Evolutionary conservation across 2,329 filamentous ascomycete species (phyloP).

Genomic region (Diplodia seriata): DNA sequence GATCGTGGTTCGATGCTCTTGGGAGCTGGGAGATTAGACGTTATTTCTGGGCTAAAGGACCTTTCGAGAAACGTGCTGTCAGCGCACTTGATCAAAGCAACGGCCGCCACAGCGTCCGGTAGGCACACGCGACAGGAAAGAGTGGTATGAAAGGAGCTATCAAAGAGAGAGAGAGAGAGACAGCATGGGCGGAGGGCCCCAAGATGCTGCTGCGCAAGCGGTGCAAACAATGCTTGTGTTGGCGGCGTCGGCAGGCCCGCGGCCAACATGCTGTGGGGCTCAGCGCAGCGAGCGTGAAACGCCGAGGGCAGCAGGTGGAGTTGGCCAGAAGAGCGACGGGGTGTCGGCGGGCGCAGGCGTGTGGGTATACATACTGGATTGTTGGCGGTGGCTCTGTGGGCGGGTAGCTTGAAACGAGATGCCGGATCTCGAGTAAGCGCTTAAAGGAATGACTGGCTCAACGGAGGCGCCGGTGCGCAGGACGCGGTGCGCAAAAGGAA

Average conservation of each 20-base stretch:
- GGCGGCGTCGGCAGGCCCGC: constrained; percentile 26
- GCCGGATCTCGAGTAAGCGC: constrained; percentile 53
- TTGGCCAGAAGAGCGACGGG: constrained; percentile 19
- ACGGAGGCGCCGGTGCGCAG: constrained; percentile 27
- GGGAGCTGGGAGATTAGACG: constrained; percentile 45
- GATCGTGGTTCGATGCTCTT: constrained; percentile 39
- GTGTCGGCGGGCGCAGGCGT: constrained; percentile 18
- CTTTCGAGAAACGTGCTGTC: constrained; percentile 47
- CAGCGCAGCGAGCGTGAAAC: constrained; percentile 30
- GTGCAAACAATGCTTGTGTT: constrained; percentile 29
- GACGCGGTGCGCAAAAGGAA: constrained; percentile 42
- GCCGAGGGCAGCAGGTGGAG: constrained; percentile 25
- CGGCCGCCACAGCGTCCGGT: constrained; percentile 39
- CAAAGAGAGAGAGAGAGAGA: constrained; percentile 14
- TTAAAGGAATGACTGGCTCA: constrained; percentile 47
- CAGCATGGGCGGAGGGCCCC: constrained; percentile 3
- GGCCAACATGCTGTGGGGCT: constrained; percentile 30
- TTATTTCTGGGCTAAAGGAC: constrained; percentile 42
- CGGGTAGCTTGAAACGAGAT: constrained; percentile 49
- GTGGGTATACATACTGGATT: constrained; percentile 43
- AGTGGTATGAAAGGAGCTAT: constrained; percentile 27
- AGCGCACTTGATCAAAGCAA: constrained; percentile 42
- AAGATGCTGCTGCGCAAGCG: constrained; percentile 16
- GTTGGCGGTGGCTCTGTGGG: constrained; percentile 34
- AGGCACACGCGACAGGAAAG: constrained; percentile 31